Conservation (phyloP, 768 basidiomycete species). For the Rhizopogon vulgaris region DNA sequence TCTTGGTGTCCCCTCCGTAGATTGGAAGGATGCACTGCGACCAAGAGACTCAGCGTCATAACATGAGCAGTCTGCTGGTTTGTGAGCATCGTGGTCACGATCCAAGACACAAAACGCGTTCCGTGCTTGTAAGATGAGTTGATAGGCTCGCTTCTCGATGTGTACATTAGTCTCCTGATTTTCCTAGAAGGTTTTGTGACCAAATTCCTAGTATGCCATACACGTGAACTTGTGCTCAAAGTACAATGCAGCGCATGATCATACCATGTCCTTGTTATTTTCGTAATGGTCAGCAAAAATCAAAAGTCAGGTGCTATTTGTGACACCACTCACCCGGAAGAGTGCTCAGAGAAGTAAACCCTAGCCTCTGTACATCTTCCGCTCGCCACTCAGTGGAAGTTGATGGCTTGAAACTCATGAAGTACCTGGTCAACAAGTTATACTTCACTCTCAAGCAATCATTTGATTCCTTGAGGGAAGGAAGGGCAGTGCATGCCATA, state of each 20-base stretch:
- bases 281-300: background rate
- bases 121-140: conserved; percentile 27
- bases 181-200: conserved; percentile 34
- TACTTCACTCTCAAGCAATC: conserved; percentile 25
- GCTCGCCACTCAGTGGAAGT: conserved; percentile 1
- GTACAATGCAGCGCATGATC: background rate
- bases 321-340: conserved; percentile 29
- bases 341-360: conserved; percentile 32
- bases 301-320: background rate
- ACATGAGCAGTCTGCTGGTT: conserved; percentile 16
- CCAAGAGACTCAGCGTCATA: conserved; percentile 9
- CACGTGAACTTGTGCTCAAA: background rate
- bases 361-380: conserved; percentile 33
- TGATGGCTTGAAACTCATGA: background rate
- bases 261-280: conserved; percentile 19
- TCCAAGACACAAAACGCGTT: conserved; percentile 34
- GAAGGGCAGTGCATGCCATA: conserved; percentile 23
- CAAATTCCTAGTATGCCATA: conserved; percentile 28
- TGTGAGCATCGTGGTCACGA: conserved; percentile 12
- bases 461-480: conserved; percentile 28
- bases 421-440: conserved; percentile 26
- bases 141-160: conserved; percentile 30
- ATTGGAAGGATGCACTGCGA: conserved; percentile 5
- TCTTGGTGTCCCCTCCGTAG: conserved; percentile 4
- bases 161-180: conserved; percentile 23